phyloP scores from a whole-genome alignment of 805 yeast species.

The Pichia ethanolica region DNA sequence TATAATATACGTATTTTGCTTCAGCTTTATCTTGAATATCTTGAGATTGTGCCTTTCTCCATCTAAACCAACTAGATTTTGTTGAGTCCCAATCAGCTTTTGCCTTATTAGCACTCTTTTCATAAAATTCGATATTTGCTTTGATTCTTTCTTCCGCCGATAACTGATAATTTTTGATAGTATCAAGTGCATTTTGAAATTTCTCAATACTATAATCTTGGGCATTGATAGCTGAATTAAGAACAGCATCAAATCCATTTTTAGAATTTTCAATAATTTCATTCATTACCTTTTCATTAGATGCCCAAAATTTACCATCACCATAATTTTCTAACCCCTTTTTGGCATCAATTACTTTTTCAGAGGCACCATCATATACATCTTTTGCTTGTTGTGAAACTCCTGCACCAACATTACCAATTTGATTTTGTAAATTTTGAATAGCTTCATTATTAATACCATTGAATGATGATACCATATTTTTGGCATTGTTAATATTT shows the following conservation, averaged over 20 bases:
- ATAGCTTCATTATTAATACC: too few relatives aligned
- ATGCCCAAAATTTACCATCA: conserved; percentile 12
- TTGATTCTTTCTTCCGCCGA: too few relatives aligned
- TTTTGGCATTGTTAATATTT: too few relatives aligned
- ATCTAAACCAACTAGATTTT: conserved; percentile 21
- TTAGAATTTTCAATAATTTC: too few relatives aligned
- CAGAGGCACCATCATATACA: conserved; percentile 22
- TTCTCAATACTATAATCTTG: too few relatives aligned
- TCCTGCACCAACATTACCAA: conserved; percentile 4
- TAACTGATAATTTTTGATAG: too few relatives aligned
- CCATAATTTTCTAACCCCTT: conserved; percentile 29
- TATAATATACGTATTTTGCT: conserved; percentile 15
- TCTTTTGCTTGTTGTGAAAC: conserved; percentile 9
- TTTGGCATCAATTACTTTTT: conserved; percentile 26
- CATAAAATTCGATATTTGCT: too few relatives aligned
- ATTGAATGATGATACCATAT: too few relatives aligned
- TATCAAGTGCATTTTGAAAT: too few relatives aligned
- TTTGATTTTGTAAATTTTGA: not conserved
- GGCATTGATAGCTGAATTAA: too few relatives aligned
- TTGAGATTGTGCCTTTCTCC: conserved; percentile 24
- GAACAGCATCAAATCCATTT: too few relatives aligned
- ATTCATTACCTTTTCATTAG: too few relatives aligned
- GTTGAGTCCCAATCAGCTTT: conserved; percentile 22
- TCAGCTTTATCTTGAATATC: conserved; percentile 24
- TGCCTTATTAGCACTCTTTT: conserved; percentile 14